Evolutionary conservation across 1,139 yeast genomes (phyloP).

Genomic region (Hyphopichia burtonii): DNA sequence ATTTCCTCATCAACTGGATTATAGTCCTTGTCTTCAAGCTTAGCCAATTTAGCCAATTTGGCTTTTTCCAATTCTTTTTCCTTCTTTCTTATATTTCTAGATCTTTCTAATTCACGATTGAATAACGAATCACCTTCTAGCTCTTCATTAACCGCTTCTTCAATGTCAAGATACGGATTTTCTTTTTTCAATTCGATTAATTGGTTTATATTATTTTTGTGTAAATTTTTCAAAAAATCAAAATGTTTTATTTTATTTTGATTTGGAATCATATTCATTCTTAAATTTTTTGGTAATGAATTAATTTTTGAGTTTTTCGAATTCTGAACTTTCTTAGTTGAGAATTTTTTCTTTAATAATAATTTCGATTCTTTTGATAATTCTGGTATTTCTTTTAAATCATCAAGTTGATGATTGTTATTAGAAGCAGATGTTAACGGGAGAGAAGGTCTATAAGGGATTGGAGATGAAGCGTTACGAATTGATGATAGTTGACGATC

Average conservation of each 20-base stretch:
- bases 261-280: slow-evolving; percentile 2
- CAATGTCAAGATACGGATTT: slow-evolving; percentile 19
- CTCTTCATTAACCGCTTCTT: slow-evolving; percentile 30
- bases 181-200: slow-evolving; percentile 22
- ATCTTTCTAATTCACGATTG: slow-evolving; percentile 62
- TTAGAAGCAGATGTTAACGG: slow-evolving; percentile 1
- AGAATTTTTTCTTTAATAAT: slow-evolving; percentile 34
- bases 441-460: background rate
- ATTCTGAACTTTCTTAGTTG: slow-evolving; percentile 17
- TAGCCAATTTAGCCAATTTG: slow-evolving; percentile 26
- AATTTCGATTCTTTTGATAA: slow-evolving; percentile 38
- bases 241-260: slow-evolving; percentile 8
- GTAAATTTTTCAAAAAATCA: slow-evolving; percentile 25
- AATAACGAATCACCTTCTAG: slow-evolving; percentile 47
- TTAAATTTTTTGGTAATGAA: slow-evolving; percentile 11
- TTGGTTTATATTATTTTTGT: slow-evolving; percentile 37
- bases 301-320: slow-evolving; percentile 2
- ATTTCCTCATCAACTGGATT: slow-evolving; percentile 10
- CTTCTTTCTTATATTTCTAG: slow-evolving; percentile 47
- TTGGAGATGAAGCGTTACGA: slow-evolving; percentile 2
- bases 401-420: slow-evolving; percentile 7
- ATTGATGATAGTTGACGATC: slow-evolving; percentile 3
- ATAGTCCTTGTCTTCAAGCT: slow-evolving; percentile 13
- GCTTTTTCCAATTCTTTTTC: slow-evolving; percentile 47
- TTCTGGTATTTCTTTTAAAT: slow-evolving; percentile 24